Conservation (phyloP, 1,284 basidiomycete genomes). For the Papiliotrema laurentii region DNA sequence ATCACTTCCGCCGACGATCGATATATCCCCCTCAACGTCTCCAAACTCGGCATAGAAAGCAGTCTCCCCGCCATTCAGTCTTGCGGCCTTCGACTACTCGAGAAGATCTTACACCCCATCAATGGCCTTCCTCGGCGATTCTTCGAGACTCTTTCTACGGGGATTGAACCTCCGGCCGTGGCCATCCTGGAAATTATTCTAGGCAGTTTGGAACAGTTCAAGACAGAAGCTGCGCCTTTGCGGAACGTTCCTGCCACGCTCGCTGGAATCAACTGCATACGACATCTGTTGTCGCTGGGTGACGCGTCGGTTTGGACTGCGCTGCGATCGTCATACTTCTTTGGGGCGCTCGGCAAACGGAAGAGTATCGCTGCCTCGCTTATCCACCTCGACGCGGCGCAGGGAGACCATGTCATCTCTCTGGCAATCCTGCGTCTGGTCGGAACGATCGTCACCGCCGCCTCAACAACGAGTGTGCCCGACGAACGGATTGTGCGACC, state of each 20-base stretch:
- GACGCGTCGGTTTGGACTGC: conserved; percentile 25
- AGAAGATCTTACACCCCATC: conserved; percentile 22
- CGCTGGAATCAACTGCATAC: conserved; percentile 8
- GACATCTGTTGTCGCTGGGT: conserved; percentile 12
- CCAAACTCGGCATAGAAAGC: conserved; percentile 28
- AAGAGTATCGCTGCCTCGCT: conserved; percentile 24
- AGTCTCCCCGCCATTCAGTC: conserved; percentile 19
- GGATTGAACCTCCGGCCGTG: neutral
- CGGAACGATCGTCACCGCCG: conserved; percentile 18
- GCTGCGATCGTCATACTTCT: conserved; percentile 35
- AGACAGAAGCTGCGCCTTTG: neutral
- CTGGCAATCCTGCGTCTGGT: conserved; percentile 32
- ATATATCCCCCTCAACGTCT: conserved; percentile 22
- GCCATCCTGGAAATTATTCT: conserved; percentile 23
- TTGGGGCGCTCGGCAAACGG: conserved; percentile 27
- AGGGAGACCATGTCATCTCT: conserved; percentile 32
- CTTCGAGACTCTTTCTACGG: neutral
- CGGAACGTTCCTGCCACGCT: neutral
- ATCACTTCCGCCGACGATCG: conserved; percentile 1
- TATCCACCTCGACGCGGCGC: conserved; percentile 27
- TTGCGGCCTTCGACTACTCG: conserved; percentile 27
- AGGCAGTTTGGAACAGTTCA: conserved; percentile 8
- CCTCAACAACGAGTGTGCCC: conserved; percentile 9
- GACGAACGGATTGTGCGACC: conserved; percentile 25
- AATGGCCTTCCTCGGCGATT: conserved; percentile 9